phyloP scores from a whole-genome alignment of 176 grass and related monocot genomes.

The Eleusine indica region DNA sequence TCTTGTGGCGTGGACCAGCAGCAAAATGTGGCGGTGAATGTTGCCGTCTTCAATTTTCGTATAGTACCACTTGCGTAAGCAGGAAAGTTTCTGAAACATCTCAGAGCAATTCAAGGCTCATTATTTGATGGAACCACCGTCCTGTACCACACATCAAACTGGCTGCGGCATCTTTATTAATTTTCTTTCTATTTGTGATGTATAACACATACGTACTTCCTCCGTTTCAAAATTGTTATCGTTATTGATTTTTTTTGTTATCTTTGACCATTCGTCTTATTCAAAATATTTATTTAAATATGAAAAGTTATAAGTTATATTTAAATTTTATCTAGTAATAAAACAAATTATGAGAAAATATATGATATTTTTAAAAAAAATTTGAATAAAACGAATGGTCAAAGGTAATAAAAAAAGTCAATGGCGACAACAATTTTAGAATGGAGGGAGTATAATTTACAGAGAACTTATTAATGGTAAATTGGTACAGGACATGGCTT shows the following conservation, averaged over 20 bases:
- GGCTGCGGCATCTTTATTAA: conserved; percentile 36
- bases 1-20: conserved; percentile 6
- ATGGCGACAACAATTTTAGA: too few relatives aligned
- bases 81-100: conserved; percentile 46
- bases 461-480: conserved; percentile 21
- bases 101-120: conserved; percentile 45
- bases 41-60: conserved; percentile 36
- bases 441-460: not conserved
- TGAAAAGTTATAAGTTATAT: too few relatives aligned
- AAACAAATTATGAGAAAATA: too few relatives aligned
- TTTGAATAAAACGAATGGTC: too few relatives aligned
- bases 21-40: conserved; percentile 37
- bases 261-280: too few relatives aligned
- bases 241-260: too few relatives aligned
- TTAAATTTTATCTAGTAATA: too few relatives aligned
- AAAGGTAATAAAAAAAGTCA: too few relatives aligned
- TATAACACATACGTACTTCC: conserved; percentile 6
- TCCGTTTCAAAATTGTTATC: too few relatives aligned
- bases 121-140: conserved; percentile 46
- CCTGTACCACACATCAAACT: not conserved
- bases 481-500: not conserved
- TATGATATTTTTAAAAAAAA: too few relatives aligned
- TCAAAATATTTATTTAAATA: too few relatives aligned
- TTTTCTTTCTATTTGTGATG: conserved; percentile 35
- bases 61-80: conserved; percentile 26